phyloP scores from a whole-genome alignment of 768 basidiomycete genomes.

The Phaeotremella skinneri region DNA sequence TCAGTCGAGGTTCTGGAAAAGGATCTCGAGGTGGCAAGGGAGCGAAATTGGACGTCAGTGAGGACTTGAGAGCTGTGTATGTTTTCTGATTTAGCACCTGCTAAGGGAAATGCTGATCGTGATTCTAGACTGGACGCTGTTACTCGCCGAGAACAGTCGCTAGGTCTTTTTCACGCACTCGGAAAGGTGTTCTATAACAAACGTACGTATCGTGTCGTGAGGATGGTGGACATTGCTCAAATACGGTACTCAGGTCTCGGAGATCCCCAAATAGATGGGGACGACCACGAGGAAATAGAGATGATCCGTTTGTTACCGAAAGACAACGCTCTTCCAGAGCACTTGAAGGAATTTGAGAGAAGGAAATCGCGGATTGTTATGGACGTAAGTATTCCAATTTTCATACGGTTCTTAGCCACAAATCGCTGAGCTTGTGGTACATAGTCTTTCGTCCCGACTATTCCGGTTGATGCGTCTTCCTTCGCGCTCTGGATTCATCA shows the following conservation, averaged over 20 bases:
- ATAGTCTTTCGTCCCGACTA: constrained; percentile 38
- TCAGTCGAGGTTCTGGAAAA: constrained; percentile 18
- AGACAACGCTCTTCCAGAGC: constrained; percentile 58
- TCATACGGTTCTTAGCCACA: too few species aligned
- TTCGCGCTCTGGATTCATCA: constrained; percentile 90
- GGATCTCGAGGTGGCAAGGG: constrained; percentile 49
- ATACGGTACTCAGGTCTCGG: constrained; percentile 27
- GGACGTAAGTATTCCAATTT: constrained; percentile 58
- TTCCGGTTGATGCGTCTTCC: constrained; percentile 82
- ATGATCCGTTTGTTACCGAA: constrained; percentile 60
- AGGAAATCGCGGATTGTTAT: constrained; percentile 71
- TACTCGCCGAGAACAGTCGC: constrained; percentile 76
- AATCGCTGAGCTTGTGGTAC: constrained; percentile 5
- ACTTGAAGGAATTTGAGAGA: constrained; percentile 63
- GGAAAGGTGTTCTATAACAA: constrained; percentile 96
- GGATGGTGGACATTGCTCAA: not conserved
- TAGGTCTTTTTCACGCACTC: constrained; percentile 85
- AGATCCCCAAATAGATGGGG: constrained; percentile 57
- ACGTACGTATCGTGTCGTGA: constrained; percentile 57
- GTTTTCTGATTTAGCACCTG: constrained; percentile 12
- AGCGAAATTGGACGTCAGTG: constrained; percentile 42
- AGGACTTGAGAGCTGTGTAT: constrained; percentile 46
- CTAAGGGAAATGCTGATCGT: not conserved
- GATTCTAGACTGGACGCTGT: constrained; percentile 63
- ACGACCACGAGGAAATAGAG: constrained; percentile 66